Evolutionary conservation across 2,329 filamentous ascomycete species (phyloP).

Genomic region (Trichophyton mentagrophytes): DNA sequence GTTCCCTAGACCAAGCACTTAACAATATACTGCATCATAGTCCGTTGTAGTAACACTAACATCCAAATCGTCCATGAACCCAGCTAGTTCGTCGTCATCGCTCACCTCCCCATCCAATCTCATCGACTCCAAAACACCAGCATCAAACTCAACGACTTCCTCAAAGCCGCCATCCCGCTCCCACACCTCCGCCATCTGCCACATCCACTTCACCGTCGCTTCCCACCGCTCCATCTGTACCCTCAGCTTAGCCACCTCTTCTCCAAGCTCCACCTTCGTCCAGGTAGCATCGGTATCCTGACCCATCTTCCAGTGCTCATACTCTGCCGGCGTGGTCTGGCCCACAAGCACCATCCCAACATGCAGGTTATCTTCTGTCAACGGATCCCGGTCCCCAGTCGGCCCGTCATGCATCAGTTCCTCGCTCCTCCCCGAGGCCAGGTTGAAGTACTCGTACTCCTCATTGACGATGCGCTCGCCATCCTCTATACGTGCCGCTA

Average conservation of each 20-base stretch:
- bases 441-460: neutral
- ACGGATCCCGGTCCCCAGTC: neutral
- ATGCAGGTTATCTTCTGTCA: neutral
- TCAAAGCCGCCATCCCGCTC: neutral
- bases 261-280: neutral
- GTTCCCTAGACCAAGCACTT: no score
- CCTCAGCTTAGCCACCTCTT: neutral
- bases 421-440: neutral
- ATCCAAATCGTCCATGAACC: no score
- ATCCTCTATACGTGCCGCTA: neutral
- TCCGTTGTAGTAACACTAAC: no score
- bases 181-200: neutral
- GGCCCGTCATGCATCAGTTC: neutral
- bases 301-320: neutral
- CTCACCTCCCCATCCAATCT: neutral
- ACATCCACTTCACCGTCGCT: neutral
- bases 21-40: no score
- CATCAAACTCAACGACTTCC: neutral
- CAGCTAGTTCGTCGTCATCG: no score
- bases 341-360: neutral
- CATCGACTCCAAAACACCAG: neutral
- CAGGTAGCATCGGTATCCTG: neutral
- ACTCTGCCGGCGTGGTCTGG: neutral
- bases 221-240: neutral
- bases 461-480: neutral